Evolutionary conservation across 2,329 filamentous ascomycete genomes (phyloP), one percentile per base, ranked within the genome.

Genomic region (Alternaria triticina): DNA sequence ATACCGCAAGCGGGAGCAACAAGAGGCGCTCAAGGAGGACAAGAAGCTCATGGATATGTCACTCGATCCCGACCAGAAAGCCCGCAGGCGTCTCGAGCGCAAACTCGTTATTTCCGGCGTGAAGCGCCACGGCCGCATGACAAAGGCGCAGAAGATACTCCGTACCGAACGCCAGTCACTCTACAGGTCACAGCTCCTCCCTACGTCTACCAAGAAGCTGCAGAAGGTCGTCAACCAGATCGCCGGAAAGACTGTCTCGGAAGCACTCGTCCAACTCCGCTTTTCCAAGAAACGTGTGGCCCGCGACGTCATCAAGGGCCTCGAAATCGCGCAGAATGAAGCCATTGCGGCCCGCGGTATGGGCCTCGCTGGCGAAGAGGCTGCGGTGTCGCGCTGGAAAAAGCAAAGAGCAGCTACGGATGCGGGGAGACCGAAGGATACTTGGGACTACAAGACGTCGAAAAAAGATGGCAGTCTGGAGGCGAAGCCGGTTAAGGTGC

Each of bases 221-320:
- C 90, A 91, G 56, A 90, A 92, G 73, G 83, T 99, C 54, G 90
- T 95, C 23, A 89, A 91, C 59, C 96, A 98, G 83, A 96, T 99
- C 75, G 87, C 89, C 3, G 96, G 96, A 70, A 98, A 97, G 87
- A 90, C 90, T n/a, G 85, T 99, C 65, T 93, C 96, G 61, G 94
- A 99, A 36, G 96, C 96, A 13, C 92, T 98, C 70, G 83, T 92
- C 58, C 96, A 99, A 85, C 97, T 99, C 93, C 88, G 90, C 59
- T 98, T 95, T 83, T 95, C 91, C 80, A 93, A 93, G 85, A 99
- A 99, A 88, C 95, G 94, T 83, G 91, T 91, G 67, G 92, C 95
- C 7, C 85, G 88, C 70, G 93, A 97, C 74, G 88, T 98, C 27
- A 84, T 87, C 70, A 90, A 89, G 75, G 92, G 96, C 76, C 84